These are phyloP conservation scores for Fusarium lateritium DNA, from an alignment of 2,329 filamentous ascomycete genomes.

Conservation along the genomic window DNA sequence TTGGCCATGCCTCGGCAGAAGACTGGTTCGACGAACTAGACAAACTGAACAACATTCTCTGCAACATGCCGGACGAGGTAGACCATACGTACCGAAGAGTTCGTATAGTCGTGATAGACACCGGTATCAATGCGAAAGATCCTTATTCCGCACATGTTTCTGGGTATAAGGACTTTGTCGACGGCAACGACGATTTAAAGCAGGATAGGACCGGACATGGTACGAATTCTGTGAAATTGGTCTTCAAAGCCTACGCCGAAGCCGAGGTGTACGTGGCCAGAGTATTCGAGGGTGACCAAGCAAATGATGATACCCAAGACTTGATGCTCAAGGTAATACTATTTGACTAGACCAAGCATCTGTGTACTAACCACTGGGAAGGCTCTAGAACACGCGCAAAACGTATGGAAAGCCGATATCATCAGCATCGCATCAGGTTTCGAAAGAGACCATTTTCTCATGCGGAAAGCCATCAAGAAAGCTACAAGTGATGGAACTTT, in stretches of 20 bases:
- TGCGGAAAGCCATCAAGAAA: constrained; percentile 15
- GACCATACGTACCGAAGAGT: constrained; percentile 5
- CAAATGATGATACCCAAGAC: constrained; percentile 17
- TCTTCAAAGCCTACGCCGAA: constrained; percentile 10
- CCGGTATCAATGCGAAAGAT: neutral
- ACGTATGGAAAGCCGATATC: constrained; percentile 20
- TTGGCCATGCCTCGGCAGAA: neutral
- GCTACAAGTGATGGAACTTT: constrained; percentile 9
- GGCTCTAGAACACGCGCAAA: constrained; percentile 1
- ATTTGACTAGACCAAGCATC: no score
- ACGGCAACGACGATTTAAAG: neutral
- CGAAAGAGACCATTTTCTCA: neutral
- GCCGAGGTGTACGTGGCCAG: constrained; percentile 18
- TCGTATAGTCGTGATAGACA: neutral
- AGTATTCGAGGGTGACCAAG: constrained; percentile 14
- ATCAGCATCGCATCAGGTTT: constrained; percentile 27
- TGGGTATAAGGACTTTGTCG: no score
- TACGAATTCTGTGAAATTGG: constrained; percentile 9
- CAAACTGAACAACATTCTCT: constrained; percentile 12
- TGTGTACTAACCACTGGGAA: no score
- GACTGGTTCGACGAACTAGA: constrained; percentile 22
- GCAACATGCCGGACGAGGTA: neutral
- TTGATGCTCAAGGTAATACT: constrained; percentile 12
- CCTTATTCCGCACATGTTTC: no score
- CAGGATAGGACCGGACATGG: constrained; percentile 19